phyloP scores from a whole-genome alignment of 1,284 basidiomycete species.

The Apiotrichum siamense region DNA sequence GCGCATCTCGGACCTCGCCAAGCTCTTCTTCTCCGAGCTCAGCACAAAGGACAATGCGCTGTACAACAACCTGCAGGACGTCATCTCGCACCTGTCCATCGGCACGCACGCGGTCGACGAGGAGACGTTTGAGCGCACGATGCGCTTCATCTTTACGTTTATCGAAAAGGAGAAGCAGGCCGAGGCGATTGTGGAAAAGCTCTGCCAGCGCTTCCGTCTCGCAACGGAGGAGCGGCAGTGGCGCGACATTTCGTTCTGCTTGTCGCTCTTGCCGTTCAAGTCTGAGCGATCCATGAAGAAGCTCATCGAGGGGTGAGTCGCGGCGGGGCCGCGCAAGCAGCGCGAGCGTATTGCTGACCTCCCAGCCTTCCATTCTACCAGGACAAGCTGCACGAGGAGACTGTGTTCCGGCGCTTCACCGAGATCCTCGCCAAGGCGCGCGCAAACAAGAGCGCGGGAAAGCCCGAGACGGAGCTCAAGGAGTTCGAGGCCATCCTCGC shows the following conservation, averaged over 20 bases:
- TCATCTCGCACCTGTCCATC: conserved; percentile 87
- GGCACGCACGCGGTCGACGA: conserved; percentile 94
- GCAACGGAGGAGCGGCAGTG: conserved; percentile 88
- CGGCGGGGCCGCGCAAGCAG: too few species aligned
- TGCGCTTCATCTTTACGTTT: conserved; percentile 93
- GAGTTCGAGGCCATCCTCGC: conserved; percentile 87
- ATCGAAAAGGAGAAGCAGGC: conserved; percentile 99
- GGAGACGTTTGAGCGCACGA: conserved; percentile 82
- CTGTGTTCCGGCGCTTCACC: conserved; percentile 74
- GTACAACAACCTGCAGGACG: conserved; percentile 96
- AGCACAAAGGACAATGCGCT: conserved; percentile 97
- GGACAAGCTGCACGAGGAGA: conserved; percentile 87
- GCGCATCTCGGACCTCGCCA: conserved; percentile 85
- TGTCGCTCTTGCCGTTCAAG: conserved; percentile 92
- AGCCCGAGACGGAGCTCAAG: conserved; percentile 79
- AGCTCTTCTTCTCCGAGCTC: conserved; percentile 93
- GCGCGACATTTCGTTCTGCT: conserved; percentile 94
- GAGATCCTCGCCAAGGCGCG: conserved; percentile 84
- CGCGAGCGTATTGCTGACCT: neutral
- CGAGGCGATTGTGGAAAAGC: conserved; percentile 87
- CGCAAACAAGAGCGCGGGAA: conserved; percentile 73
- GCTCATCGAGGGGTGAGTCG: conserved; percentile 70
- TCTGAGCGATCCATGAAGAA: conserved; percentile 94
- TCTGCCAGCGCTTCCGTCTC: conserved; percentile 87
- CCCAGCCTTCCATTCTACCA: conserved; percentile 68